Evolutionary conservation across 495 filamentous ascomycete genomes (phyloP).

Genomic region (Collariella sp.): DNA sequence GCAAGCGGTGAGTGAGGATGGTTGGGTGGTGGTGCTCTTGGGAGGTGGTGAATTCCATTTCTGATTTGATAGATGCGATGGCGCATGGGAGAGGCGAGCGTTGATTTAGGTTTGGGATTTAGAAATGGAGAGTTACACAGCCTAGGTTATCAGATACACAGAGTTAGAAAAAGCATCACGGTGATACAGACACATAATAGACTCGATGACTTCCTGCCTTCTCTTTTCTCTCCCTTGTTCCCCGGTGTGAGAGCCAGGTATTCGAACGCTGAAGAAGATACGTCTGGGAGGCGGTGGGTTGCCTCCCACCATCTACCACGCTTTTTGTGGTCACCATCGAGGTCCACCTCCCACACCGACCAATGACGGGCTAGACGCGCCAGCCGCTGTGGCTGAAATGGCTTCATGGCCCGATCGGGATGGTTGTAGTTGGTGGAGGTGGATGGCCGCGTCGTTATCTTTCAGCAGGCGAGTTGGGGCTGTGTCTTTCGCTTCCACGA

Average conservation of each 20-base stretch:
- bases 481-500: not conserved
- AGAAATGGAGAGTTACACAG: no score
- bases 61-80: no score
- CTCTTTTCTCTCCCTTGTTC: not conserved
- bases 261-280: not conserved
- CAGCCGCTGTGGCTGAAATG: constrained; percentile 16
- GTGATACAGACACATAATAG: not conserved
- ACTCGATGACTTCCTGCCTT: not conserved
- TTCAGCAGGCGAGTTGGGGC: not conserved
- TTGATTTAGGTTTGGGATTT: no score
- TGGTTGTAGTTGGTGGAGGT: not conserved
- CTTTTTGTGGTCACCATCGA: no score
- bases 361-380: constrained; percentile 8
- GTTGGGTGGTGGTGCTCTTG: no score
- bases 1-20: no score
- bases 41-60: not conserved
- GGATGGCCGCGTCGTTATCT: not conserved
- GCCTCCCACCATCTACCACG: constrained; percentile 9
- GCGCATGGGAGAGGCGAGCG: no score
- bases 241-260: no score
- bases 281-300: not conserved
- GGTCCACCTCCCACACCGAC: not conserved
- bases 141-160: no score
- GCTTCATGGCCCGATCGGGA: not conserved
- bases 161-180: no score